Evolutionary conservation across 1,139 yeast genomes (phyloP).

Genomic region (Nakaseomyces bracarensis): DNA sequence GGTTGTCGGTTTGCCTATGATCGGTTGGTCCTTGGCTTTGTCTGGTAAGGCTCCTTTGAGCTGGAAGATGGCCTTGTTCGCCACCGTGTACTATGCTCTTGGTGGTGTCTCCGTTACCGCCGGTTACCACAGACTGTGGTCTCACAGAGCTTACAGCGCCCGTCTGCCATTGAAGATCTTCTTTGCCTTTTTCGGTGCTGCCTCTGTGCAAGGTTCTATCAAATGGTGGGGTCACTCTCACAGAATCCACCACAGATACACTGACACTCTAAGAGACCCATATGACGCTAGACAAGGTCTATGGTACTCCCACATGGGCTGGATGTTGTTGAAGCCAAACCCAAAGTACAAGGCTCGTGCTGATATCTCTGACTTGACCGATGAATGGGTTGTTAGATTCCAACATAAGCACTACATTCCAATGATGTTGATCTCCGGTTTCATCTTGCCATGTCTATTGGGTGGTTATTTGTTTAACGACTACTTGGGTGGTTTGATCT

Average conservation of each 20-base stretch:
- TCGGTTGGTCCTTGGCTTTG: slow-evolving; percentile 50
- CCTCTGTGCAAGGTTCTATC: slow-evolving; percentile 92
- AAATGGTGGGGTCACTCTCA: slow-evolving; percentile 99
- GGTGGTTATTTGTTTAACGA: slow-evolving; percentile 85
- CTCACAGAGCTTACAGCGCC: slow-evolving; percentile 85
- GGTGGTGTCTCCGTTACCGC: slow-evolving; percentile 93
- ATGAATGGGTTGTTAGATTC: slow-evolving; percentile 82
- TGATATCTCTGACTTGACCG: slow-evolving; percentile 83
- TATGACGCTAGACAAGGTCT: slow-evolving; percentile 94
- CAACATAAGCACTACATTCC: slow-evolving; percentile 87
- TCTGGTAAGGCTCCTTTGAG: slow-evolving; percentile 46
- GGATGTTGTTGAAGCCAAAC: slow-evolving; percentile 93
- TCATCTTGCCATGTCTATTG: slow-evolving; percentile 62
- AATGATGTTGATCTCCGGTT: slow-evolving; percentile 59
- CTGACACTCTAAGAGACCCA: slow-evolving; percentile 95
- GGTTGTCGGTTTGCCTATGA: slow-evolving; percentile 60
- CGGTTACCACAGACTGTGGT: slow-evolving; percentile 82
- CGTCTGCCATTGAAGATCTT: slow-evolving; percentile 59
- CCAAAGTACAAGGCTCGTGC: slow-evolving; percentile 95
- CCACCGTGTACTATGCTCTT: slow-evolving; percentile 53
- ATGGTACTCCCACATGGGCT: slow-evolving; percentile 94
- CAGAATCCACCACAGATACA: slow-evolving; percentile 94
- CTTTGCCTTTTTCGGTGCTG: slow-evolving; percentile 83
- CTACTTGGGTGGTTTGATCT: slow-evolving; percentile 84
- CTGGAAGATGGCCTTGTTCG: slow-evolving; percentile 51